These are phyloP conservation scores for Carex arenaria DNA, from an alignment of 202 grass and related monocot genomes.

Conservation along the genomic window DNA sequence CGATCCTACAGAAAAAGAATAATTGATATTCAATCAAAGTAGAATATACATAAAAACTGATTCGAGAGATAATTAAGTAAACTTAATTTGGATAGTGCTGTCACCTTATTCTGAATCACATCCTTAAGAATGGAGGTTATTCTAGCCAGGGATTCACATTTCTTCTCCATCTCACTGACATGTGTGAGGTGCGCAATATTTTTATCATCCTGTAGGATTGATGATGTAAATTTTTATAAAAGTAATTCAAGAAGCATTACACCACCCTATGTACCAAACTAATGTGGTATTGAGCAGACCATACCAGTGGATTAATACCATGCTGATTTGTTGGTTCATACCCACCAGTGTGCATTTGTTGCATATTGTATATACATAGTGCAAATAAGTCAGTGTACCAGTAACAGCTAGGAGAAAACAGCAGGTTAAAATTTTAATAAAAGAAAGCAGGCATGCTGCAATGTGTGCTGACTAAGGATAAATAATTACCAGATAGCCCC, in stretches of 20 bases:
- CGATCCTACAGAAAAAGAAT: conserved; percentile 66
- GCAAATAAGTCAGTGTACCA: neutral
- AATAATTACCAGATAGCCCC: neutral
- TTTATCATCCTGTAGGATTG: conserved; percentile 80
- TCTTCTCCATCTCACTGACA: conserved; percentile 99
- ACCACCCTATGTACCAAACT: neutral
- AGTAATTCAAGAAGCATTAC: neutral
- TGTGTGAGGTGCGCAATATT: conserved; percentile 93
- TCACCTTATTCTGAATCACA: conserved; percentile 99
- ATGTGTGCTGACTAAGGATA: neutral
- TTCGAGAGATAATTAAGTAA: neutral
- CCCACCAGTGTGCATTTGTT: neutral
- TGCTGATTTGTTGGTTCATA: neutral
- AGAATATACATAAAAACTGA: conserved; percentile 1
- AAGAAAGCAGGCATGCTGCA: neutral
- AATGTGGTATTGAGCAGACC: neutral
- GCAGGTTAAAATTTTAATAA: neutral
- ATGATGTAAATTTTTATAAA: conserved; percentile 8
- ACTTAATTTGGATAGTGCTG: neutral
- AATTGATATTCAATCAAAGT: neutral
- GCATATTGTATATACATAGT: neutral
- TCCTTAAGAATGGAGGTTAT: conserved; percentile 98
- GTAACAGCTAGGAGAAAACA: neutral
- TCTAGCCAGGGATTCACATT: conserved; percentile 88
- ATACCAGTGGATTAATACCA: neutral